A percentile compares a stretch with the other conserved stretches of the same genome.
Evolutionary conservation across 306 rosid genomes (phyloP).

Genomic region (Prinsepia uniflora): DNA sequence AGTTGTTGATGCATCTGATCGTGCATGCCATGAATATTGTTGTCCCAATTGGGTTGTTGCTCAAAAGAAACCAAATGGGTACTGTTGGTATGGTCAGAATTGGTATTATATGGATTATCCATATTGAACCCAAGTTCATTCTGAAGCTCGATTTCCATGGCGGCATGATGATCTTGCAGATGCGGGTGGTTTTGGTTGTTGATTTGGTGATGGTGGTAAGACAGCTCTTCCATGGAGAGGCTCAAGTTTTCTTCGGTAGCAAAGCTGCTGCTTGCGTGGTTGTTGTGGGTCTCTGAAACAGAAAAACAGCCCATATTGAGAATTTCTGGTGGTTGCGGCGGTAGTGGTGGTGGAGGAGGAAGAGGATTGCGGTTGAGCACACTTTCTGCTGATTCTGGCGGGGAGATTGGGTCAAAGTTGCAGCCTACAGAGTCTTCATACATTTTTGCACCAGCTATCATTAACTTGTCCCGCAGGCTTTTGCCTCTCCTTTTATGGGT

Average conservation of each 20-base stretch:
- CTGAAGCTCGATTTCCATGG: constrained; percentile 44
- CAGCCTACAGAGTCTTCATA: constrained; percentile 35
- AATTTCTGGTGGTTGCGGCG: constrained; percentile 6
- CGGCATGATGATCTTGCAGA: constrained; percentile 22
- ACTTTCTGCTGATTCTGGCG: constrained; percentile 35
- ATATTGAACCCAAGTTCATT: constrained; percentile 36
- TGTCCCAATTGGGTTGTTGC: constrained; percentile 15
- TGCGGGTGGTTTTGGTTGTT: constrained; percentile 23
- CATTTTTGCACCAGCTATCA: constrained; percentile 27
- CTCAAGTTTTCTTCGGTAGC: neutral
- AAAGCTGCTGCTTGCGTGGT: constrained; percentile 1
- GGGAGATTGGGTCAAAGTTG: constrained; percentile 58
- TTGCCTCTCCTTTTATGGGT: neutral
- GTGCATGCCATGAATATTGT: constrained; percentile 20
- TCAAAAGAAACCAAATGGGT: constrained; percentile 28
- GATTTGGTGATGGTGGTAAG: constrained; percentile 3
- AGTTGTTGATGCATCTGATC: constrained; percentile 36
- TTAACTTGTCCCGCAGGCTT: neutral
- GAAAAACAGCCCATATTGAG: neutral
- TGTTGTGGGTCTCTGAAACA: neutral
- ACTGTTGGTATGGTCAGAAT: constrained; percentile 15
- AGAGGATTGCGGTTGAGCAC: constrained; percentile 24
- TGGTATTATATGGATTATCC: constrained; percentile 19
- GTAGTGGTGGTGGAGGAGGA: constrained; percentile 17
- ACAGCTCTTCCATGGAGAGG: constrained; percentile 40